Percentiles rank a stretch among this genome's conserved stretches.
phyloP scores from a whole-genome alignment of 2,329 filamentous ascomycete genomes.

The Clonostachys solani region DNA sequence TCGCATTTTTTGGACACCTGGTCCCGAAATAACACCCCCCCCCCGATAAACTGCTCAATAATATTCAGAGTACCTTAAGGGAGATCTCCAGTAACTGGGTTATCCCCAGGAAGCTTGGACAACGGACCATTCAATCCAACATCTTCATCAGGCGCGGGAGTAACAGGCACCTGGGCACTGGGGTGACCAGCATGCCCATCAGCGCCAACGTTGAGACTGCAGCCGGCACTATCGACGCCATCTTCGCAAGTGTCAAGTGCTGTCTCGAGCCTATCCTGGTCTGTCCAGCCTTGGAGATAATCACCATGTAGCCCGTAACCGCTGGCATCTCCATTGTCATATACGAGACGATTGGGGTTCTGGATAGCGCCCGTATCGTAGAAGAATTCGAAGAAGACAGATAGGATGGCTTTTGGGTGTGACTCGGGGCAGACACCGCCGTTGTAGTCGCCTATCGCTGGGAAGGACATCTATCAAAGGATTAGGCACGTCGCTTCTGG shows the following conservation, averaged over 20 bases:
- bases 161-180: constrained; percentile 8
- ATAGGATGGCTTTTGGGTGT: constrained; percentile 36
- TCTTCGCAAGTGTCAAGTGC: constrained; percentile 17
- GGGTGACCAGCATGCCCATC: constrained; percentile 11
- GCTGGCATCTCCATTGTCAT: constrained; percentile 16
- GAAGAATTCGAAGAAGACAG: constrained; percentile 40
- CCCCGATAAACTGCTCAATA: too few species aligned
- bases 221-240: constrained; percentile 12
- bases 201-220: constrained; percentile 16
- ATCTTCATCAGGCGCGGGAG: constrained; percentile 13
- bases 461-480: constrained; percentile 16
- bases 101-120: constrained; percentile 15
- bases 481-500: not conserved
- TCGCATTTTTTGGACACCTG: too few species aligned
- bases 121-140: constrained; percentile 14
- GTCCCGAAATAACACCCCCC: too few species aligned
- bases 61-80: too few species aligned
- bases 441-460: constrained; percentile 18
- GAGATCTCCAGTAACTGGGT: constrained; percentile 8
- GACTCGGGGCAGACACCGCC: constrained; percentile 27
- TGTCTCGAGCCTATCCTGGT: constrained; percentile 15
- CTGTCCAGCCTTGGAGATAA: constrained; percentile 19
- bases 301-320: constrained; percentile 18
- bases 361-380: constrained; percentile 28
- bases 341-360: constrained; percentile 17